Conservation (phyloP, 495 filamentous ascomycete species). For the Penicillium turbatum region DNA sequence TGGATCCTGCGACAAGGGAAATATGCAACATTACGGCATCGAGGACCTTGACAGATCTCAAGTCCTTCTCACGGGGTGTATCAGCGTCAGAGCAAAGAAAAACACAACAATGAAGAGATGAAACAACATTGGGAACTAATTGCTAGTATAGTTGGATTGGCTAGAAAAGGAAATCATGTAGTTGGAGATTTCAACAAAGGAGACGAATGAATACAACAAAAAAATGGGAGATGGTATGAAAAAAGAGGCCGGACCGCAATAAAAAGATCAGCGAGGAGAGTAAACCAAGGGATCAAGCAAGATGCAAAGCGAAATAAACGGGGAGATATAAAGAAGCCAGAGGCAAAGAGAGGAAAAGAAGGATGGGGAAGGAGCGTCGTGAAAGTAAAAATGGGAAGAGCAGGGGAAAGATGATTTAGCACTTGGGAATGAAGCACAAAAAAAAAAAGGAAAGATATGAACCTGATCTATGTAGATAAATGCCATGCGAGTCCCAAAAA, state of each 20-base stretch:
- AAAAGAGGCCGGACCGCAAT: slow-evolving; percentile 25
- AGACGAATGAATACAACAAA: slow-evolving; percentile 37
- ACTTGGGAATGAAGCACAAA: slow-evolving; percentile 11
- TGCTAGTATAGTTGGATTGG: slow-evolving; percentile 37
- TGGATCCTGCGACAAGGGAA: not conserved
- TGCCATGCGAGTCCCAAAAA: slow-evolving; percentile 47
- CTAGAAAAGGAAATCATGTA: slow-evolving; percentile 36
- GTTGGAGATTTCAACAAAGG: slow-evolving; percentile 34
- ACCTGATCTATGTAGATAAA: slow-evolving; percentile 44
- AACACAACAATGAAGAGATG: not conserved
- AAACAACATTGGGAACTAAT: slow-evolving; percentile 26
- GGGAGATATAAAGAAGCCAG: slow-evolving; percentile 17
- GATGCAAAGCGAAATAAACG: slow-evolving; percentile 18
- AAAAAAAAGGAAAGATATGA: slow-evolving; percentile 37
- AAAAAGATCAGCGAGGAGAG: slow-evolving; percentile 24
- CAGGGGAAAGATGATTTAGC: slow-evolving; percentile 9
- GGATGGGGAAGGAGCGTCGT: slow-evolving; percentile 21
- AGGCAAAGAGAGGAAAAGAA: slow-evolving; percentile 9
- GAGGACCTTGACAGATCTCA: not conserved
- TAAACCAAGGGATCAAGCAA: slow-evolving; percentile 17
- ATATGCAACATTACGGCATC: not conserved
- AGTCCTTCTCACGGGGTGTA: not conserved
- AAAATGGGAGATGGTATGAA: slow-evolving; percentile 38
- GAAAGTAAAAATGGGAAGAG: slow-evolving; percentile 11
- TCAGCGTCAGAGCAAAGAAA: slow-evolving; percentile 3